Evolutionary conservation across 805 yeast species (phyloP), one percentile per base, ranked within the genome.

Genomic region (Candida tibetensis): DNA sequence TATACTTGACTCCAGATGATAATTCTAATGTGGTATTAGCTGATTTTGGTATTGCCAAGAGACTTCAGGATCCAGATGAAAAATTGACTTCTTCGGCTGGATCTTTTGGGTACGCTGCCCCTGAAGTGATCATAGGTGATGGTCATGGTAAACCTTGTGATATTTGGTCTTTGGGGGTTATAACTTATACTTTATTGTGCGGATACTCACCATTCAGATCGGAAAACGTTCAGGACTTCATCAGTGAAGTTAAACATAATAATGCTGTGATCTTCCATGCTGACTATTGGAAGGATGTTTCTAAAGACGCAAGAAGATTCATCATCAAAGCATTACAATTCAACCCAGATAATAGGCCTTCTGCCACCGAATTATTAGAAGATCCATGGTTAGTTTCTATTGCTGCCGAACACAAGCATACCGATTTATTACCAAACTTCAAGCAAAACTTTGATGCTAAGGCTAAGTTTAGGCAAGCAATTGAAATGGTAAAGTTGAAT

Each of bases 141-240:
- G 98, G 96, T 6, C 97, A 91, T 62, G 95, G 96, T 28, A 87
- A 85, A 53, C 91, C 96, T 1, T 91, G 96, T 64, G 99, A 91
- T 59, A 77, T 91, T 39, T 91, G 99, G 99, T 85, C 95, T 1
- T 57, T 91, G 28, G 99, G 99, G 25, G 95, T 91, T 6, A 87
- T 91, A 31, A 79, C 96, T 0, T 93, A 88, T 60, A 90, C 97
- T 0, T 65, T 90, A 32, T 70, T 91, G 31, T 88, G 93, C 49
- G 99, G 99, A 0, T 88, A 89, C 57, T 83, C 95, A 4, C 96
- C 98, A 3, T 88, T 91, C 61, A 67, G 90, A 35, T 79, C 96
- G 0, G 96, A 90, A 55, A 82, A 78, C 32, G 87, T 85, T 1
- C 76, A 73, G 38, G 95, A 85, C 39, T 91, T 93, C 56, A 63